phyloP scores from a whole-genome alignment of 768 basidiomycete species.

The Omphalotus guepiniiformis region DNA sequence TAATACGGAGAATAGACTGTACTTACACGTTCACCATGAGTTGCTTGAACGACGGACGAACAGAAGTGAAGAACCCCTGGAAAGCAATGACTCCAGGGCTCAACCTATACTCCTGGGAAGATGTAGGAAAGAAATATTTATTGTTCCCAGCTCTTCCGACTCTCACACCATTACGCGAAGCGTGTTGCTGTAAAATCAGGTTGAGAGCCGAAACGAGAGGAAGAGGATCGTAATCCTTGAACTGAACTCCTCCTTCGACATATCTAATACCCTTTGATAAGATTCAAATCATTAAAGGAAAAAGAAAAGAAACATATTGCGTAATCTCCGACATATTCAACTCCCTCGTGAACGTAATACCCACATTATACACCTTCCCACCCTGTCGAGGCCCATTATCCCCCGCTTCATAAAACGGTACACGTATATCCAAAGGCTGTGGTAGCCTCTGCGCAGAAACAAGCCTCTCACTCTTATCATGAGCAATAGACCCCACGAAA shows the following conservation, averaged over 20 bases:
- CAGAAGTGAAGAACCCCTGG: slow-evolving; percentile 47
- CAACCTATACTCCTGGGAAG: slow-evolving; percentile 21
- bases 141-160: slow-evolving; percentile 54
- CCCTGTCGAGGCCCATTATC: slow-evolving; percentile 29
- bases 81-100: slow-evolving; percentile 33
- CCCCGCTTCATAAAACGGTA: slow-evolving; percentile 41
- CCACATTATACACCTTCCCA: slow-evolving; percentile 38
- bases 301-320: slow-evolving; percentile 21
- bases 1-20: background rate
- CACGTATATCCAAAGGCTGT: slow-evolving; percentile 35
- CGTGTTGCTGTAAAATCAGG: slow-evolving; percentile 48
- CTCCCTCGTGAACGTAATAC: slow-evolving; percentile 37
- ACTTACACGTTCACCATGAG: slow-evolving; percentile 52
- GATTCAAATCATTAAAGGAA: background rate
- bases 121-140: slow-evolving; percentile 50
- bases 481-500: slow-evolving; percentile 43
- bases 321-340: slow-evolving; percentile 30
- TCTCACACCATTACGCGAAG: slow-evolving; percentile 41
- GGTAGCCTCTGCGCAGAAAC: slow-evolving; percentile 43
- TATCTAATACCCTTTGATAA: slow-evolving; percentile 34
- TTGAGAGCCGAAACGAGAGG: slow-evolving; percentile 58
- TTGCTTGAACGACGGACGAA: slow-evolving; percentile 43
- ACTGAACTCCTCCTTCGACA: slow-evolving; percentile 41
- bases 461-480: slow-evolving; percentile 44
- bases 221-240: slow-evolving; percentile 40